Percentiles rank a stretch among this genome's conserved stretches.
These are phyloP conservation scores for Leccinum barrowsii DNA, from an alignment of 768 basidiomycete genomes.

Conservation along the genomic window DNA sequence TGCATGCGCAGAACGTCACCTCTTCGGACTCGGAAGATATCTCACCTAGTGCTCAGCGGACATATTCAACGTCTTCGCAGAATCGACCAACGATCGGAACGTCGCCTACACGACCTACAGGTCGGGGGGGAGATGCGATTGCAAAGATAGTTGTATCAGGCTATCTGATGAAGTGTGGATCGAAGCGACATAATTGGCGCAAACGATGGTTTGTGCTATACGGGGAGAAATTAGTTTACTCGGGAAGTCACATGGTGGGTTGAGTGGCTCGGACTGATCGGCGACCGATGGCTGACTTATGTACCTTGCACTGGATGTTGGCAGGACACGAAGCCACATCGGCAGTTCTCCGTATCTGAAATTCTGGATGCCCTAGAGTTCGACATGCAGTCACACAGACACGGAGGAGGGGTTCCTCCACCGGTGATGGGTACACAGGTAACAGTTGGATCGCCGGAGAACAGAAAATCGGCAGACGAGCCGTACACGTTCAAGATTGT, in stretches of 20 bases:
- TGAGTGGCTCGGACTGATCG: conserved; percentile 10
- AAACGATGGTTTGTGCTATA: conserved; percentile 98
- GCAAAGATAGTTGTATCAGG: conserved; percentile 77
- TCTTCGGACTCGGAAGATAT: conserved; percentile 81
- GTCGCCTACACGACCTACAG: conserved; percentile 43
- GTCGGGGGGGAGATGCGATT: conserved; percentile 49
- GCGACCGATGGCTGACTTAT: conserved; percentile 5
- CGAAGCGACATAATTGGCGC: conserved; percentile 90
- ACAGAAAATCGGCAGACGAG: conserved; percentile 42
- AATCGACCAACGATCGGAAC: conserved; percentile 37
- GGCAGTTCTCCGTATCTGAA: conserved; percentile 77
- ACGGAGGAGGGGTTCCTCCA: conserved; percentile 36
- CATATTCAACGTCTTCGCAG: conserved; percentile 45
- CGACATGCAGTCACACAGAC: conserved; percentile 56
- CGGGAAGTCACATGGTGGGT: conserved; percentile 92
- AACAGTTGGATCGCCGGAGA: conserved; percentile 34
- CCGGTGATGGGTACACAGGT: conserved; percentile 31
- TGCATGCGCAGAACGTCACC: conserved; percentile 50
- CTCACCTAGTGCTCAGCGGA: conserved; percentile 42
- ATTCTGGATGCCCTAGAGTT: conserved; percentile 93
- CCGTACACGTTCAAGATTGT: conserved; percentile 90
- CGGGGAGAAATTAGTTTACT: conserved; percentile 83
- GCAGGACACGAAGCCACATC: conserved; percentile 88
- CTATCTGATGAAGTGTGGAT: conserved; percentile 95
- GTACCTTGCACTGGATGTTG: conserved; percentile 8